phyloP scores from a whole-genome alignment of 2,329 filamentous ascomycete genomes.

The Exserohilum turcica region DNA sequence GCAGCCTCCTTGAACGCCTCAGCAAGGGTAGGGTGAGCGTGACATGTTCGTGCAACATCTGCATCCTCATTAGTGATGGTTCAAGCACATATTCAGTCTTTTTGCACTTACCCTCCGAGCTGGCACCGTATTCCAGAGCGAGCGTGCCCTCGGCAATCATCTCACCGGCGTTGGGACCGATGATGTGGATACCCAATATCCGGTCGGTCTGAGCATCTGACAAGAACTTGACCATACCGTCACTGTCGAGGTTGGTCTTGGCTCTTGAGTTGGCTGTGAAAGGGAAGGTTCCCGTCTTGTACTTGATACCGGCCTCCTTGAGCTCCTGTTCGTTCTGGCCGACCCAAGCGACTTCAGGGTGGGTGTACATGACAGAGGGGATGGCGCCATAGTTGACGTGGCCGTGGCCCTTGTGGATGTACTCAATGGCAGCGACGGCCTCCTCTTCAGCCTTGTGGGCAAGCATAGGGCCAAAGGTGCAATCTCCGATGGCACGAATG shows the following conservation, averaged over 20 bases:
- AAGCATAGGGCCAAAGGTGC: conserved; percentile 97
- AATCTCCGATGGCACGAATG: conserved; percentile 95
- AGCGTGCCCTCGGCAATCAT: conserved; percentile 99
- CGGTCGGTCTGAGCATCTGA: conserved; percentile 96
- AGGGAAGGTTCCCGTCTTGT: conserved; percentile 92
- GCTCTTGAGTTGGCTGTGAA: conserved; percentile 98
- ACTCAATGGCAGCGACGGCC: conserved; percentile 91
- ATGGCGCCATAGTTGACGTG: conserved; percentile 99
- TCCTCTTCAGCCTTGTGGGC: conserved; percentile 99
- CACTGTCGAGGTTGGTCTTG: conserved; percentile 97
- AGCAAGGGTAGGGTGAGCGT: conserved; percentile 92
- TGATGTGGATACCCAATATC: conserved; percentile 93
- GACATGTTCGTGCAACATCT: conserved; percentile 73
- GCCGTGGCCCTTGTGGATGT: conserved; percentile 95
- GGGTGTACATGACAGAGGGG: conserved; percentile 98
- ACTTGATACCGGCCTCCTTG: conserved; percentile 86
- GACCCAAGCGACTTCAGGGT: conserved; percentile 98
- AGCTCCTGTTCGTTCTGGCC: conserved; percentile 96
- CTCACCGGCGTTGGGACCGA: conserved; percentile 94
- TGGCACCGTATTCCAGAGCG: conserved; percentile 94
- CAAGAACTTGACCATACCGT: conserved; percentile 96
- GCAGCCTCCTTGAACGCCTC: conserved; percentile 99
- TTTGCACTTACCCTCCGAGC: conserved; percentile 78
- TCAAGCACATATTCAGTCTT: background rate
- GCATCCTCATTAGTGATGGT: conserved; percentile 19